A percentile compares a stretch with the other conserved stretches of the same genome.
phyloP scores from a whole-genome alignment of 257 asterid genomes.

The Cordia subcordata region DNA sequence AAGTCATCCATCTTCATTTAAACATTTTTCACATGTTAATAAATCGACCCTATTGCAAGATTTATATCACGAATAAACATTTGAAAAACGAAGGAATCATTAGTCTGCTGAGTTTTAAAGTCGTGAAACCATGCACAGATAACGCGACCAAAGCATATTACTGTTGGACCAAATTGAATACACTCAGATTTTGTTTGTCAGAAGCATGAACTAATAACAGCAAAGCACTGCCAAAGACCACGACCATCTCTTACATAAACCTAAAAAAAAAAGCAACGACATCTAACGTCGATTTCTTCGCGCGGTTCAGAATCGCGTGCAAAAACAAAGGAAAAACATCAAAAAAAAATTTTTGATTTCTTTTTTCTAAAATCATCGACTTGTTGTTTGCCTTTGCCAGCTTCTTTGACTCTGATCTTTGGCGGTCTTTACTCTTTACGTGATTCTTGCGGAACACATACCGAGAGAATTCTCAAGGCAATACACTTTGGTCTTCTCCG shows the following conservation, averaged over 20 bases:
- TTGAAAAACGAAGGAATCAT: no score
- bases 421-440: slow-evolving; percentile 35
- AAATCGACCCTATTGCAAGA: no score
- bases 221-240: no score
- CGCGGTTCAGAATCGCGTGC: slow-evolving; percentile 19
- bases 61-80: no score
- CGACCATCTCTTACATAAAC: neutral
- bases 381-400: slow-evolving; percentile 15
- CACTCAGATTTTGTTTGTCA: slow-evolving; percentile 19
- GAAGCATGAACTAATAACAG: slow-evolving; percentile 22
- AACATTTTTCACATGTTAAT: slow-evolving; percentile 19
- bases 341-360: neutral
- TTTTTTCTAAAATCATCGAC: slow-evolving; percentile 3
- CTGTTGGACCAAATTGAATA: slow-evolving; percentile 21
- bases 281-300: neutral
- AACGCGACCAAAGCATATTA: slow-evolving; percentile 9
- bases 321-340: slow-evolving; percentile 2
- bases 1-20: neutral
- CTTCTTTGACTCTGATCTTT: slow-evolving; percentile 27
- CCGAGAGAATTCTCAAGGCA: slow-evolving; percentile 37
- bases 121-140: neutral
- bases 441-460: slow-evolving; percentile 46
- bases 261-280: neutral
- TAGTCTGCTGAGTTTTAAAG: neutral
- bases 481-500: slow-evolving; percentile 39